Conservation (phyloP, 2,329 filamentous ascomycete species). For the Nannizzia gypsea region DNA sequence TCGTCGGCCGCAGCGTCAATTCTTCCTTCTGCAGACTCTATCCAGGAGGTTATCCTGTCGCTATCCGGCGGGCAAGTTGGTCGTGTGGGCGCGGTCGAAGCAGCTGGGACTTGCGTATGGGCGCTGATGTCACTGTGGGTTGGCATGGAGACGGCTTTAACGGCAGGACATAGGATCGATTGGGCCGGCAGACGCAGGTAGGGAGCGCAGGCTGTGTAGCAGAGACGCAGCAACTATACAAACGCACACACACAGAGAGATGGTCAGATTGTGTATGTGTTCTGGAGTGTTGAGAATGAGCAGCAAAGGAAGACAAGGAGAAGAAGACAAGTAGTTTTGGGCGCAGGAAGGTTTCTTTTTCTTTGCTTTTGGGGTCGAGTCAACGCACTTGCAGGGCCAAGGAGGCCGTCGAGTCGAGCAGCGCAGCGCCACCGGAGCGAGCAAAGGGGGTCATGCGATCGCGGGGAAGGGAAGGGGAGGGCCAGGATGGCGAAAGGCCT, state of each 20-base stretch:
- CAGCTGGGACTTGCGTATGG: slow-evolving; percentile 28
- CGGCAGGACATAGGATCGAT: not conserved
- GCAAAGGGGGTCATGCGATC: slow-evolving; percentile 27
- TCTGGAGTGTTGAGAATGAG: not conserved
- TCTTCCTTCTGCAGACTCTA: slow-evolving; percentile 22
- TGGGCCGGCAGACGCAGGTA: not conserved
- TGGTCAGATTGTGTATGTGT: not conserved
- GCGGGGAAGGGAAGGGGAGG: slow-evolving; percentile 18
- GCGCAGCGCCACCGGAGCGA: not conserved
- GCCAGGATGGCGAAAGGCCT: not conserved
- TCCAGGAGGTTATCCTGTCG: slow-evolving; percentile 25
- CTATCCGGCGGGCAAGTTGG: slow-evolving; percentile 41
- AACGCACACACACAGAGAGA: not conserved
- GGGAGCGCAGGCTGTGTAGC: not conserved
- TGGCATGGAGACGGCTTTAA: slow-evolving; percentile 34
- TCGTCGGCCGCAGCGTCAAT: slow-evolving; percentile 17
- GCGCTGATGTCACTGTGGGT: slow-evolving; percentile 37
- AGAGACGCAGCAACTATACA: not conserved
- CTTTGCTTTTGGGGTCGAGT: not conserved
- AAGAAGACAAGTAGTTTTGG: not conserved
- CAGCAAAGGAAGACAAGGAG: not conserved
- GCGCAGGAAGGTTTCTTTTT: not conserved
- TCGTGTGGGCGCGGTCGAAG: slow-evolving; percentile 35
- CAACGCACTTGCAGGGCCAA: not conserved
- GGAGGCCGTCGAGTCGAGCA: not conserved